Evolutionary conservation across 129 eudicot genomes (phyloP).

Genomic region (Escallonia rubra): DNA sequence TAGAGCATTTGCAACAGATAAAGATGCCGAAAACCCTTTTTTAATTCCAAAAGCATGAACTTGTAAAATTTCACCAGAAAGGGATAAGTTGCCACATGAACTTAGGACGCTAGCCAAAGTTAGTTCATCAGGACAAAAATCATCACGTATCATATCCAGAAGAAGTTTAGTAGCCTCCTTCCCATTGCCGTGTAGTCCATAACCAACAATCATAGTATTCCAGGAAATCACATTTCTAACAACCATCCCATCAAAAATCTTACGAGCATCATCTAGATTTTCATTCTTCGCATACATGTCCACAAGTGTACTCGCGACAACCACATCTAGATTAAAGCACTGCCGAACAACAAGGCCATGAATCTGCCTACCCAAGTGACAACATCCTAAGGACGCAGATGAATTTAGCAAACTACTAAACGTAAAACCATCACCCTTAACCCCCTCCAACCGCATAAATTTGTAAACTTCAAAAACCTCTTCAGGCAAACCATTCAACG

Average conservation of each 20-base stretch:
- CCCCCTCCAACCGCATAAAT: slow-evolving; percentile 43
- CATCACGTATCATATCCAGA: slow-evolving; percentile 31
- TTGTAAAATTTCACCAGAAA: slow-evolving; percentile 26
- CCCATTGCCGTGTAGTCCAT: slow-evolving; percentile 37
- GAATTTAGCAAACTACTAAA: slow-evolving; percentile 42
- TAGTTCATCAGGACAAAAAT: slow-evolving; percentile 48
- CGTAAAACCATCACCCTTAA: slow-evolving; percentile 57
- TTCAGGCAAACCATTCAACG: slow-evolving; percentile 29
- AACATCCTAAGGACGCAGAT: slow-evolving; percentile 24
- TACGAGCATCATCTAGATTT: slow-evolving; percentile 36
- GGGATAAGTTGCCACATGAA: slow-evolving; percentile 49
- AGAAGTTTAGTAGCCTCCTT: slow-evolving; percentile 45
- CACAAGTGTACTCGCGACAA: slow-evolving; percentile 49
- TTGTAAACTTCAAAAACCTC: slow-evolving; percentile 39
- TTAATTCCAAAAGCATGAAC: slow-evolving; percentile 42
- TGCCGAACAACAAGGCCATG: slow-evolving; percentile 38
- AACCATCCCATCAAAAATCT: slow-evolving; percentile 46
- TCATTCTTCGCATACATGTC: slow-evolving; percentile 56
- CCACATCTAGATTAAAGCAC: slow-evolving; percentile 44
- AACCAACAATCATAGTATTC: slow-evolving; percentile 70
- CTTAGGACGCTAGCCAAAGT: slow-evolving; percentile 55
- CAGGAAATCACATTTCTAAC: slow-evolving; percentile 47
- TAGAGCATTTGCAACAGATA: slow-evolving; percentile 46
- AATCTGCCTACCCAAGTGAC: slow-evolving; percentile 39
- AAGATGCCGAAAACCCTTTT: slow-evolving; percentile 22